Evolutionary conservation across 495 filamentous ascomycete species (phyloP).

Genomic region (Ramalina peruviana): DNA sequence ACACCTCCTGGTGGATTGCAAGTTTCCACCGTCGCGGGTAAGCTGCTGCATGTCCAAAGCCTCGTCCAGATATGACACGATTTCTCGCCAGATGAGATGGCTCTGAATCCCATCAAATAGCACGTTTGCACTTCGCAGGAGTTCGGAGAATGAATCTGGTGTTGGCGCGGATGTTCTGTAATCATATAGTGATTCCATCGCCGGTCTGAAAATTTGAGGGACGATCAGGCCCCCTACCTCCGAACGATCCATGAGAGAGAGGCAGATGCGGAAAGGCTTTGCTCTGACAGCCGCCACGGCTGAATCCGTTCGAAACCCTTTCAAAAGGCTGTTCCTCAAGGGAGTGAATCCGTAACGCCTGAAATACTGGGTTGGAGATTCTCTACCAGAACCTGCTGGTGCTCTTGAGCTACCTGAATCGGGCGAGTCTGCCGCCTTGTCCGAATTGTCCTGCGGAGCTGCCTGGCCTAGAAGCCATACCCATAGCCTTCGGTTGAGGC

Average conservation of each 20-base stretch:
- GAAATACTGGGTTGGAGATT: conserved; percentile 49
- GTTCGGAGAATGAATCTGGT: conserved; percentile 65
- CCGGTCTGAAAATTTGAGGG: conserved; percentile 72
- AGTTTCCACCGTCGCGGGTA: not conserved
- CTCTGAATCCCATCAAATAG: conserved; percentile 98
- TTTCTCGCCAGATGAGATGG: conserved; percentile 77
- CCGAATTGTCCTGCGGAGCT: conserved; percentile 32
- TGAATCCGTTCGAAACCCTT: conserved; percentile 51
- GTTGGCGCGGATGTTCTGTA: conserved; percentile 47
- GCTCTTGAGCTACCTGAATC: conserved; percentile 14
- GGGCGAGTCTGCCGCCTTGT: conserved; percentile 28
- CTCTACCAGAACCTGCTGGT: conserved; percentile 30
- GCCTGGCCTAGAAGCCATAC: conserved; percentile 91
- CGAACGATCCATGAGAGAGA: conserved; percentile 95
- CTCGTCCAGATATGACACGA: conserved; percentile 43
- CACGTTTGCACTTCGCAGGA: conserved; percentile 77
- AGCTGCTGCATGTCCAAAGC: conserved; percentile 30
- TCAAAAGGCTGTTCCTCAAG: conserved; percentile 58
- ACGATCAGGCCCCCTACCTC: conserved; percentile 86
- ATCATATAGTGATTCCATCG: conserved; percentile 59
- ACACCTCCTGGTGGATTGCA: conserved; percentile 14
- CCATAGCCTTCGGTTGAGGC: conserved; percentile 86
- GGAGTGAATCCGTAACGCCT: conserved; percentile 59
- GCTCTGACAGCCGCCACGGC: conserved; percentile 53
- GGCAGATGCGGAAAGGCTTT: conserved; percentile 77